phyloP scores from a whole-genome alignment of 2,329 filamentous ascomycete genomes.

The Arthroderma sp. region DNA sequence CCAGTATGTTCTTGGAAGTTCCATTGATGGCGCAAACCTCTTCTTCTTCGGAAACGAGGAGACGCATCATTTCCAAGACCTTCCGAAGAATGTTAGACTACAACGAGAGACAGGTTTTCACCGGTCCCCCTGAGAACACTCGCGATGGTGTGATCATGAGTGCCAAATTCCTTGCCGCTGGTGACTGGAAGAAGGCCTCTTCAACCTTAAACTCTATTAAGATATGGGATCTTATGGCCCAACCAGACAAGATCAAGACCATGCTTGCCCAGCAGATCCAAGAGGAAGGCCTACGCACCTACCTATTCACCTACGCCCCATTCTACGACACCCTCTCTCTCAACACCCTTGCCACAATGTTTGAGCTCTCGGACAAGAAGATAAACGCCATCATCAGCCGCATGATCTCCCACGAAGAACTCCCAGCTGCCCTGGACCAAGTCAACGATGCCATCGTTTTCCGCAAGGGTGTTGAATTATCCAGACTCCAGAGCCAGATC shows the following conservation, averaged over 20 bases:
- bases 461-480: constrained; percentile 97
- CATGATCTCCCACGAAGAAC: constrained; percentile 99
- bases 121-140: constrained; percentile 94
- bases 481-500: constrained; percentile 85
- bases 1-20: constrained; percentile 98
- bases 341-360: constrained; percentile 78
- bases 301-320: constrained; percentile 97
- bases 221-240: constrained; percentile 97
- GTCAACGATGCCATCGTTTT: constrained; percentile 96
- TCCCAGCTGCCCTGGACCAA: constrained; percentile 90
- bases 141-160: constrained; percentile 99
- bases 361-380: constrained; percentile 83
- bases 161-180: constrained; percentile 87
- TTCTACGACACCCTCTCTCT: constrained; percentile 96
- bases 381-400: constrained; percentile 91
- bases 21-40: constrained; percentile 92
- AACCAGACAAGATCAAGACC: constrained; percentile 81
- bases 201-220: constrained; percentile 95
- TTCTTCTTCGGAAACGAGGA: constrained; percentile 91
- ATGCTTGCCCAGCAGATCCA: constrained; percentile 98
- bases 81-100: constrained; percentile 99
- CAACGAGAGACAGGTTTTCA: constrained; percentile 98
- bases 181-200: constrained; percentile 96
- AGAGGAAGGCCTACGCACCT: constrained; percentile 93
- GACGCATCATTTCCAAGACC: constrained; percentile 97